Evolutionary conservation across 2,329 filamentous ascomycete genomes (phyloP).

Genomic region (Sporothrix brasiliensis): DNA sequence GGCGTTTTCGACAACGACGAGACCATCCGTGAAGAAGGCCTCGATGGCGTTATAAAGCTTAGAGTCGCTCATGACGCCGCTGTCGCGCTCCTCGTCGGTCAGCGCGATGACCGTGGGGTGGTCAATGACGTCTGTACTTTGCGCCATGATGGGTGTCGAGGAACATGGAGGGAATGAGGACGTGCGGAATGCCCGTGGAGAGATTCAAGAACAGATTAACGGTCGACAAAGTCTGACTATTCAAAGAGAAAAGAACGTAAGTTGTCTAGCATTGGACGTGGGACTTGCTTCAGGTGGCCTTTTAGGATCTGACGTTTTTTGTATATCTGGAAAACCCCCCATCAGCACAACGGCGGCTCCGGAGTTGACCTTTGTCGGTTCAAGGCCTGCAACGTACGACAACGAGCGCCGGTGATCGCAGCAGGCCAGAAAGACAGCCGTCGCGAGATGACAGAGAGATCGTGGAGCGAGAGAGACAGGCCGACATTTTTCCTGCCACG

Average conservation of each 20-base stretch:
- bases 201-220: background rate
- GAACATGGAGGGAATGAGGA: background rate
- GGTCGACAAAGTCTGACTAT: background rate
- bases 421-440: background rate
- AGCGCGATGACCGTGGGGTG: conserved; percentile 33
- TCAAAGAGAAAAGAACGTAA: background rate
- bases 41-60: conserved; percentile 40
- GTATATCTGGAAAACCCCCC: background rate
- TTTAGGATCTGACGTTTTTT: conserved; percentile 6
- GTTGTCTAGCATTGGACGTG: background rate
- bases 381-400: background rate
- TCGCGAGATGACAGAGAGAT: background rate
- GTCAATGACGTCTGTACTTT: conserved; percentile 15
- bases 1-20: conserved; percentile 39
- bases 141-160: conserved; percentile 24
- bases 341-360: background rate
- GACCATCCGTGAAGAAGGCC: conserved; percentile 39
- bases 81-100: conserved; percentile 38
- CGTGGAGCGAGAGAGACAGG: background rate
- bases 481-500: background rate
- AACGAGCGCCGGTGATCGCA: conserved; percentile 15
- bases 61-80: conserved; percentile 38
- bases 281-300: background rate
- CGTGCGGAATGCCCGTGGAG: background rate
- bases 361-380: background rate